A percentile compares a stretch with the other conserved stretches of the same genome.
Evolutionary conservation across 768 basidiomycete genomes (phyloP).

Genomic region (Russula emetica): DNA sequence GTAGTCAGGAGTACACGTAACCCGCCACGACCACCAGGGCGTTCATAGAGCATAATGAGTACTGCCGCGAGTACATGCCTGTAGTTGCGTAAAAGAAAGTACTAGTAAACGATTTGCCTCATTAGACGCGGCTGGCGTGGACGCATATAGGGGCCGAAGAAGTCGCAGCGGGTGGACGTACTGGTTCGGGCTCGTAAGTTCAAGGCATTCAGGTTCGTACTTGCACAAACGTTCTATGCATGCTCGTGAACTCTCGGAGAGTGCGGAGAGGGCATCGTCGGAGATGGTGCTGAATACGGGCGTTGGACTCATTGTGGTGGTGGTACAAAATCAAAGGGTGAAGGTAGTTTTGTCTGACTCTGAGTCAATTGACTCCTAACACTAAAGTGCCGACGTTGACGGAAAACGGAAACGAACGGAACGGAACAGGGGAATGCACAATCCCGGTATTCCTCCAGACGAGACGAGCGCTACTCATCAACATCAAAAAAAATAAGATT

Average conservation of each 20-base stretch:
- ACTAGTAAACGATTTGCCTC: too few relatives aligned
- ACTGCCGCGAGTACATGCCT: constrained; percentile 56
- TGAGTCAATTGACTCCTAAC: background rate
- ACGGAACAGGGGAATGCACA: background rate
- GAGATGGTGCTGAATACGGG: background rate
- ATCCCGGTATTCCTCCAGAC: too few relatives aligned
- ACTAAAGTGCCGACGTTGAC: background rate
- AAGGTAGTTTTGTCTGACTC: background rate
- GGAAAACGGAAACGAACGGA: too few relatives aligned
- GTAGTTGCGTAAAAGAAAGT: too few relatives aligned
- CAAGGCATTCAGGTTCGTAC: constrained; percentile 11
- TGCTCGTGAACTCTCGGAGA: constrained; percentile 16
- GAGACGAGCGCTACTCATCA: background rate
- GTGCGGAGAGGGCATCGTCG: background rate
- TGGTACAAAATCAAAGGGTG: background rate
- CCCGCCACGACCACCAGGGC: constrained; percentile 47
- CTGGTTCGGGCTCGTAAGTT: constrained; percentile 6
- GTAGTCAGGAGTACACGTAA: constrained; percentile 82
- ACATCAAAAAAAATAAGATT: background rate
- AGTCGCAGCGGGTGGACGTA: background rate
- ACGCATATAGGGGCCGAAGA: background rate
- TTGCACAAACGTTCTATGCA: constrained; percentile 20
- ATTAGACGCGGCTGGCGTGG: too few relatives aligned
- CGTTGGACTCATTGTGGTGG: too few relatives aligned
- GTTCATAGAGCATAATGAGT: constrained; percentile 72